Conservation (phyloP, 208 protist species). For the Wallacemonas sp. region DNA sequence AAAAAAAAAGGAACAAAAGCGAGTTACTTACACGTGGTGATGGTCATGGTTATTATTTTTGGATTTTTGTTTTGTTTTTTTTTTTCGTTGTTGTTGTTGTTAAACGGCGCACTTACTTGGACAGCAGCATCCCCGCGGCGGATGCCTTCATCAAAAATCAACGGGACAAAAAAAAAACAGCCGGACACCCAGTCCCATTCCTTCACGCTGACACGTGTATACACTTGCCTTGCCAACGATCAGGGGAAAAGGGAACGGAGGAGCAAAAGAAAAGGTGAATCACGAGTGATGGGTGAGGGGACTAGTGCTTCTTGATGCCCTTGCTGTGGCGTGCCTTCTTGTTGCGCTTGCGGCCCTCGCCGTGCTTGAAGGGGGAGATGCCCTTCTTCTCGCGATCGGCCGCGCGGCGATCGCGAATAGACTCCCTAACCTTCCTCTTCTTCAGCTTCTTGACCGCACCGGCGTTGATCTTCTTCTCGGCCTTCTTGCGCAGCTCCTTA, state of each 20-base stretch:
- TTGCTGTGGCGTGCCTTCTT: constrained; percentile 80
- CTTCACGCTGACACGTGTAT: too few species aligned
- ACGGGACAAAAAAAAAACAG: too few species aligned
- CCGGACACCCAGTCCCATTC: too few species aligned
- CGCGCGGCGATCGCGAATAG: constrained; percentile 61
- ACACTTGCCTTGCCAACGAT: too few species aligned
- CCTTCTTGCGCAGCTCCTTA: constrained; percentile 70
- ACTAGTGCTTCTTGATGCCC: constrained; percentile 69
- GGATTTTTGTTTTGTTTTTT: not conserved
- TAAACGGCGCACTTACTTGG: not conserved
- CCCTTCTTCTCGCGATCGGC: constrained; percentile 71
- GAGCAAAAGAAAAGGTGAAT: not conserved
- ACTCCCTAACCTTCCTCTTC: constrained; percentile 78
- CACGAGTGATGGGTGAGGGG: too few species aligned
- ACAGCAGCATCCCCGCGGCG: not conserved
- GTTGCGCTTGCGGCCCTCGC: constrained; percentile 54
- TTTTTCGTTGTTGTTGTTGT: not conserved
- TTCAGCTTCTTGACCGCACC: constrained; percentile 89
- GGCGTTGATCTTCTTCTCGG: constrained; percentile 77
- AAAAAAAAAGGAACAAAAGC: constrained; percentile 16
- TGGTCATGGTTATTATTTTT: not conserved
- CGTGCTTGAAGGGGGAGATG: constrained; percentile 46
- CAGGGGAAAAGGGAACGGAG: too few species aligned
- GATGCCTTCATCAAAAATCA: too few species aligned
- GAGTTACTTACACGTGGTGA: constrained; percentile 1